Percentiles rank a stretch among this genome's conserved stretches.
phyloP scores from a whole-genome alignment of 1,284 basidiomycete species.

The Cryptococcus sp. region DNA sequence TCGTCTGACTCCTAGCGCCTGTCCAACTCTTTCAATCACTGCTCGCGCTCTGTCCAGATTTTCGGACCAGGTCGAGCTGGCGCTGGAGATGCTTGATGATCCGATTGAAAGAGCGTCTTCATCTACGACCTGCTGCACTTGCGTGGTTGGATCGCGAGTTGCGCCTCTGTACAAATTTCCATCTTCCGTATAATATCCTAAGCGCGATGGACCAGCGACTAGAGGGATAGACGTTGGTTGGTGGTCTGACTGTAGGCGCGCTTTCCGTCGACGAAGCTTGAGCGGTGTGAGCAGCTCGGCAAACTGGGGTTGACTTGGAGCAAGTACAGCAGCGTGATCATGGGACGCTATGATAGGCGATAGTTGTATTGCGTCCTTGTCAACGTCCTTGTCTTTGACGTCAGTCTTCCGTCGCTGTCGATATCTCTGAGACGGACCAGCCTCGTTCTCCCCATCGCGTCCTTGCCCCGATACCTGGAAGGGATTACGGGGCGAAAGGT shows the following conservation, averaged over 20 bases:
- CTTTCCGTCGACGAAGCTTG: slow-evolving; percentile 30
- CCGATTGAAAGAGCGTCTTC: slow-evolving; percentile 41
- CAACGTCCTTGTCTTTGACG: not conserved
- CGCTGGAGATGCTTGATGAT: slow-evolving; percentile 22
- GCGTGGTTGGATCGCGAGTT: slow-evolving; percentile 30
- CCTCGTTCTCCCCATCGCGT: no score
- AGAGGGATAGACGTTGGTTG: slow-evolving; percentile 17
- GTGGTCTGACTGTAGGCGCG: slow-evolving; percentile 8
- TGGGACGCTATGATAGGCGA: not conserved
- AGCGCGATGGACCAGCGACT: slow-evolving; percentile 34
- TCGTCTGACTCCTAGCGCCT: slow-evolving; percentile 43
- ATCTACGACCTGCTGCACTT: slow-evolving; percentile 13
- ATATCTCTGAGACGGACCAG: no score
- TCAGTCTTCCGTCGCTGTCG: not conserved
- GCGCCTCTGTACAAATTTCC: slow-evolving; percentile 51
- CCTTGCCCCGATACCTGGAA: no score
- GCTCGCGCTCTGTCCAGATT: slow-evolving; percentile 43
- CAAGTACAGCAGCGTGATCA: not conserved
- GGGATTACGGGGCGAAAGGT: no score
- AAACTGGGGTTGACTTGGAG: slow-evolving; percentile 35
- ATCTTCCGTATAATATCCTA: slow-evolving; percentile 43
- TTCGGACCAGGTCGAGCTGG: slow-evolving; percentile 40
- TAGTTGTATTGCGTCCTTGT: not conserved
- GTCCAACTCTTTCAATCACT: slow-evolving; percentile 47
- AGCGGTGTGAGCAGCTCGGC: slow-evolving; percentile 45